phyloP scores from a whole-genome alignment of 345 rosid species.

The Salix koriyanagi region DNA sequence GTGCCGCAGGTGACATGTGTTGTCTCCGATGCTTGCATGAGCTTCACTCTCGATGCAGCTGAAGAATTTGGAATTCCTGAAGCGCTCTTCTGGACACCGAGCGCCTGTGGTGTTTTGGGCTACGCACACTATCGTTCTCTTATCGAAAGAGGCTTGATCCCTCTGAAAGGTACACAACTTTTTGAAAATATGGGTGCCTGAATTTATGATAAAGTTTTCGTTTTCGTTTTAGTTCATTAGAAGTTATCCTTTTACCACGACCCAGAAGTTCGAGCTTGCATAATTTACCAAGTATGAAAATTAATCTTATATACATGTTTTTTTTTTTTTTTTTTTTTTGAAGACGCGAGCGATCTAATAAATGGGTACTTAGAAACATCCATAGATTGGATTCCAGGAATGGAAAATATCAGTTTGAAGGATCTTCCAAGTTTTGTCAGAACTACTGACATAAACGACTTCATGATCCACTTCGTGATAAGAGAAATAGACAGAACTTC shows the following conservation, averaged over 20 bases:
- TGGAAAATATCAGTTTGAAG: conserved; percentile 32
- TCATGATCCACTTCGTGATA: conserved; percentile 27
- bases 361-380: conserved; percentile 35
- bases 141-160: conserved; percentile 30
- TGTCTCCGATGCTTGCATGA: conserved; percentile 39
- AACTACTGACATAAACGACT: conserved; percentile 32
- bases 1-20: conserved; percentile 37
- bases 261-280: no score
- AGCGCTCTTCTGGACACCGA: conserved; percentile 20
- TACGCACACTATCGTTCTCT: conserved; percentile 24
- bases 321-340: background rate
- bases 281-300: no score
- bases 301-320: background rate
- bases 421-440: conserved; percentile 44
- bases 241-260: no score
- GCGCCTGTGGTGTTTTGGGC: conserved; percentile 24
- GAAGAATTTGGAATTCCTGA: conserved; percentile 27
- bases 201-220: no score
- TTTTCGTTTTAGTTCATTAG: no score
- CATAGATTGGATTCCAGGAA: conserved; percentile 48
- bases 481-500: conserved; percentile 12
- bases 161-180: conserved; percentile 38
- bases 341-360: conserved; percentile 32
- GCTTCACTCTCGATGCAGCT: conserved; percentile 31
- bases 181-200: background rate